Conservation (phyloP, 1,284 basidiomycete genomes). For the Phellopilus nigrolimitatus region DNA sequence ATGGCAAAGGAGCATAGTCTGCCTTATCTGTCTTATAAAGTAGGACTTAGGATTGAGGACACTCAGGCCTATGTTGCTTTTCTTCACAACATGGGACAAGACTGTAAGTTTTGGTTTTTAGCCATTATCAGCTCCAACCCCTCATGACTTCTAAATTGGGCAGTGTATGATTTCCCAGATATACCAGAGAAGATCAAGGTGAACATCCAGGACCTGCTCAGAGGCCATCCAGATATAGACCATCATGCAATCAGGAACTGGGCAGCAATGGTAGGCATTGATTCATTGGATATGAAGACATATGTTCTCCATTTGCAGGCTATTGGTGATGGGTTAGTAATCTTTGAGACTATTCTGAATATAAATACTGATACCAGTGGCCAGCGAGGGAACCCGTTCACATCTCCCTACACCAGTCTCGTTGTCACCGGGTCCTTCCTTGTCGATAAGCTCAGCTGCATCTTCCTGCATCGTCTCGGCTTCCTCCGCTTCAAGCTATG, state of each 20-base stretch:
- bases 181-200: not conserved
- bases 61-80: not conserved
- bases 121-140: not conserved
- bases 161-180: not conserved
- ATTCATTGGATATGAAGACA: not conserved
- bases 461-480: too few relatives aligned
- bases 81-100: not conserved
- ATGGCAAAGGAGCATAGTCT: not conserved
- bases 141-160: not conserved
- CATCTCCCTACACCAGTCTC: too few relatives aligned
- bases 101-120: not conserved
- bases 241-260: not conserved
- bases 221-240: not conserved
- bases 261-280: not conserved
- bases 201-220: not conserved
- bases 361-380: too few relatives aligned
- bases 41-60: not conserved
- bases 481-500: too few relatives aligned
- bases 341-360: too few relatives aligned
- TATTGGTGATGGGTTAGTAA: too few relatives aligned
- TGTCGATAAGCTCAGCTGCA: too few relatives aligned
- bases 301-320: not conserved
- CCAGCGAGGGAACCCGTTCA: too few relatives aligned
- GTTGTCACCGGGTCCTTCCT: too few relatives aligned
- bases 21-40: not conserved